Evolutionary conservation across 2,329 filamentous ascomycete species (phyloP), one percentile per base, ranked within the genome.

Genomic region (Fusarium verticillioides): DNA sequence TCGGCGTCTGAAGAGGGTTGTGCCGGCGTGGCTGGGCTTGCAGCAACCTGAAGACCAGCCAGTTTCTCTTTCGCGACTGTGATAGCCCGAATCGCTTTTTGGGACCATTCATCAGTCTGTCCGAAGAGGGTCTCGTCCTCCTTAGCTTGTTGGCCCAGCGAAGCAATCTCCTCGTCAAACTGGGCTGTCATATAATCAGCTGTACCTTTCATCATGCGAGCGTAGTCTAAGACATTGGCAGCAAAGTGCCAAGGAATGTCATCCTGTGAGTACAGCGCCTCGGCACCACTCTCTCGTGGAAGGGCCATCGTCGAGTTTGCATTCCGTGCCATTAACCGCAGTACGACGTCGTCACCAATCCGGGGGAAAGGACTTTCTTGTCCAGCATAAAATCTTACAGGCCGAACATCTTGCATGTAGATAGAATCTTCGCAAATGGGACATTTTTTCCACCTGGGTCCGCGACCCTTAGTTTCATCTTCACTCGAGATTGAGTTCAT

Each of bases 231-330:
- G 40, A 97, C 95, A 77, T 97, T 97, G 15, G 94, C 95, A 10
- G 94, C 94, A 82, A 96, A 95, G 81, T 97, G 94, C 96, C 96
- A 99, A 0, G 96, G 96, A 40, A 98, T 90, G 77, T 95, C 93
- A 57, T 96, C 91, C 13, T 89, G 89, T 26, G 89, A 87, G 36
- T 88, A 88, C 34, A 94, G 85, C 7, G 90, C 87, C 73, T 96
- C 93, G 6, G 90, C 90, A 9, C 88, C 88, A 7, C 92, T 91
- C 80, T 98, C 96, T 73, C 93, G 89, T 16, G 96, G 96, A 73
- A 99, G 86, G 6, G 96, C 96, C 66, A 98, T 86, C 4, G 94
- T 98, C 76, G 93, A 97, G 60, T 91, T 90, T 23, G 94, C 89
- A 63, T 92, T 90, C 69, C 96, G 88, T 84, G 93, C 93, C 82